Conservation (phyloP, 1,284 basidiomycete genomes). For the Malassezia japonica region DNA sequence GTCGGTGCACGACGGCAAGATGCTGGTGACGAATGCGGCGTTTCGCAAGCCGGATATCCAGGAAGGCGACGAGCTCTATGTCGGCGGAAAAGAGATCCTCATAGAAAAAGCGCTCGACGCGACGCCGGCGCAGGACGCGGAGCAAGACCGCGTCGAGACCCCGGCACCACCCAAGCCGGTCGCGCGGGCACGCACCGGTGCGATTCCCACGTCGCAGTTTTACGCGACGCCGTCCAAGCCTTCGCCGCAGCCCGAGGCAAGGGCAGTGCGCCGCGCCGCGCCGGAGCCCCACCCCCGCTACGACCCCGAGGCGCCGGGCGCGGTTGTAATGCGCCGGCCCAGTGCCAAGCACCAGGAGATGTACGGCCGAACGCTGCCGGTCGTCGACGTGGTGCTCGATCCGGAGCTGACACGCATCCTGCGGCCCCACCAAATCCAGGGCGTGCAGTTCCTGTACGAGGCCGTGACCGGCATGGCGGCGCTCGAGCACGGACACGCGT, state of each 20-base stretch:
- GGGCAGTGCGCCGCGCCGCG: not conserved
- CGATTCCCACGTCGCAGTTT: slow-evolving; percentile 15
- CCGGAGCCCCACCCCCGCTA: slow-evolving; percentile 19
- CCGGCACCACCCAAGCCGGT: not conserved
- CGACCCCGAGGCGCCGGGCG: slow-evolving; percentile 51
- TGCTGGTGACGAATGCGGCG: slow-evolving; percentile 17
- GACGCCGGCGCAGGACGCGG: not conserved
- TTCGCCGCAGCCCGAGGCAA: not conserved
- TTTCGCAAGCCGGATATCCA: slow-evolving; percentile 3
- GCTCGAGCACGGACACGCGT: slow-evolving; percentile 53
- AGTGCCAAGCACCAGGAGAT: slow-evolving; percentile 59
- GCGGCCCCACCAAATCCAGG: slow-evolving; percentile 93
- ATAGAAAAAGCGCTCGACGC: slow-evolving; percentile 7
- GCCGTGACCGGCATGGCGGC: slow-evolving; percentile 77
- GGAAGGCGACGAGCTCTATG: slow-evolving; percentile 16
- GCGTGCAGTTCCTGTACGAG: slow-evolving; percentile 94
- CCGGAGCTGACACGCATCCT: slow-evolving; percentile 75
- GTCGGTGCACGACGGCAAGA: slow-evolving; percentile 29
- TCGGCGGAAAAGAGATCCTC: slow-evolving; percentile 17
- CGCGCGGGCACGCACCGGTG: not conserved
- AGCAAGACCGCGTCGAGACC: not conserved
- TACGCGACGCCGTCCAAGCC: slow-evolving; percentile 2
- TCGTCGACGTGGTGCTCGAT: slow-evolving; percentile 71
- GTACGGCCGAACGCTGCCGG: slow-evolving; percentile 53
- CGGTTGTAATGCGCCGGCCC: slow-evolving; percentile 77